phyloP scores from a whole-genome alignment of 2,329 filamentous ascomycete species.

The Fusarium sp. region DNA sequence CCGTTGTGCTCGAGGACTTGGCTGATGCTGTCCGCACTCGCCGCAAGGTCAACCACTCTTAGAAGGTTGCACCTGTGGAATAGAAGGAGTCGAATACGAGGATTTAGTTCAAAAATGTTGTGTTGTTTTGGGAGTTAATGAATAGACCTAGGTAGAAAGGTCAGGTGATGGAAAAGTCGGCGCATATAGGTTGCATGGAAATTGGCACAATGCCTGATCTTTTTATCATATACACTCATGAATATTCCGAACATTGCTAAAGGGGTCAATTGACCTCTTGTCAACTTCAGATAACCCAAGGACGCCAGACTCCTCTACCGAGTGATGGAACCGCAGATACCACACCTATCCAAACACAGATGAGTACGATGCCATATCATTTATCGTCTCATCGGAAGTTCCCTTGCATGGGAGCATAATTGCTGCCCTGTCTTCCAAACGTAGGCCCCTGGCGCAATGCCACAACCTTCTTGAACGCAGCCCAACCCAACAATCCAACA shows the following conservation, averaged over 20 bases:
- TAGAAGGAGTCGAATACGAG: conserved; percentile 12
- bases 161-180: conserved; percentile 40
- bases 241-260: conserved; percentile 1
- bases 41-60: conserved; percentile 63
- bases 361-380: background rate
- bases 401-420: conserved; percentile 48
- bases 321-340: background rate
- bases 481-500: conserved; percentile 69
- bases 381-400: conserved; percentile 36
- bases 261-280: conserved; percentile 12
- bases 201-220: conserved; percentile 40
- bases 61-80: conserved; percentile 44
- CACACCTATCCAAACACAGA: background rate
- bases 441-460: conserved; percentile 53
- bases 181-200: conserved; percentile 46
- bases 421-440: conserved; percentile 46
- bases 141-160: conserved; percentile 35
- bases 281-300: conserved; percentile 15
- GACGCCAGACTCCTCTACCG: conserved; percentile 26
- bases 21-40: conserved; percentile 85
- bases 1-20: conserved; percentile 83
- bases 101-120: conserved; percentile 19
- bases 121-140: conserved; percentile 41
- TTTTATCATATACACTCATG: conserved; percentile 21
- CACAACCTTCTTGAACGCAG: conserved; percentile 62